A percentile compares a stretch with the other conserved stretches of the same genome.
phyloP scores from a whole-genome alignment of 768 basidiomycete species.

The Strobilomyces confusus region DNA sequence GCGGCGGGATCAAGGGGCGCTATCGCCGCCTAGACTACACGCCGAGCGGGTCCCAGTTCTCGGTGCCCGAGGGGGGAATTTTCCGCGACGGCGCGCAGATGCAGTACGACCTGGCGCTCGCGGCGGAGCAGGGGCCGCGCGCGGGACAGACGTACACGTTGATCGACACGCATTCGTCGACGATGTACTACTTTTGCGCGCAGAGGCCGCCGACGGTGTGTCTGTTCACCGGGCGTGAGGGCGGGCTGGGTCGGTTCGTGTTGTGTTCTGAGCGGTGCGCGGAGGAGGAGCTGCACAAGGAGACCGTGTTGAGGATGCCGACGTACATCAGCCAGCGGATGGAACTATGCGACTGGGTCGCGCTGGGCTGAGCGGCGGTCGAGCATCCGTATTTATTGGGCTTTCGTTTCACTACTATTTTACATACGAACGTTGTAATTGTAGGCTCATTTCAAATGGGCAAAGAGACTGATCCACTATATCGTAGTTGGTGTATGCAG shows the following conservation, averaged over 20 bases:
- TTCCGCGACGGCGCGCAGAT: background rate
- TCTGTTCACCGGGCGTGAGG: slow-evolving; percentile 17
- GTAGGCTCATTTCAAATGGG: too few species aligned
- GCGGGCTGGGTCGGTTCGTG: slow-evolving; percentile 19
- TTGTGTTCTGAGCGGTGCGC: slow-evolving; percentile 20
- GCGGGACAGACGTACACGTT: slow-evolving; percentile 14
- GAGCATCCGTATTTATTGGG: too few species aligned
- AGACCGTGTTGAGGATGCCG: slow-evolving; percentile 24
- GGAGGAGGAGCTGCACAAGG: slow-evolving; percentile 19
- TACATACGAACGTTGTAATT: too few species aligned
- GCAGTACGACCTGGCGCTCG: background rate
- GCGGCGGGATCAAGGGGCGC: background rate
- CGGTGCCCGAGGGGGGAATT: too few species aligned
- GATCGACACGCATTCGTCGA: slow-evolving; percentile 10
- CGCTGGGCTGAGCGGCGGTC: background rate
- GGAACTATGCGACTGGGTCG: background rate
- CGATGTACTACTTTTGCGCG: slow-evolving; percentile 11
- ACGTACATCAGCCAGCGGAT: background rate
- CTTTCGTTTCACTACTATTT: too few species aligned
- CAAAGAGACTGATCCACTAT: too few species aligned
- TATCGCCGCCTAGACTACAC: background rate
- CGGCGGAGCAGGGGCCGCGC: too few species aligned
- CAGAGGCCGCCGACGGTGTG: slow-evolving; percentile 19
- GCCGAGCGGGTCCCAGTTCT: too few species aligned
- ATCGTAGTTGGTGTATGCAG: too few species aligned